A percentile compares a stretch with the other conserved stretches of the same genome.
Evolutionary conservation across 768 basidiomycete species (phyloP).

Genomic region (Pholiota conissans): DNA sequence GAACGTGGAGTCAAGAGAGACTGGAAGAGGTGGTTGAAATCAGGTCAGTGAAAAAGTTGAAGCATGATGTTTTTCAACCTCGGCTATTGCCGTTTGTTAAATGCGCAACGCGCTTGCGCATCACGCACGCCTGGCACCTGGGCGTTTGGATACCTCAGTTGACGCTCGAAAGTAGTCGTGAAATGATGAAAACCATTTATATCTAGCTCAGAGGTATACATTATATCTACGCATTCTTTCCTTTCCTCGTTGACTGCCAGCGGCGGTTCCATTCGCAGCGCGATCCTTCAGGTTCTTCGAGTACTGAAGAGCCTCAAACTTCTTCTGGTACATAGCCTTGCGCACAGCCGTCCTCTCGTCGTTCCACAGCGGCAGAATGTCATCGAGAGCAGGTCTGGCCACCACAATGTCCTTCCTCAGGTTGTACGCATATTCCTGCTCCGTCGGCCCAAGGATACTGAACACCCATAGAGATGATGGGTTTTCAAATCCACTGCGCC

Average conservation of each 20-base stretch:
- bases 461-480: slow-evolving; percentile 36
- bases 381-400: slow-evolving; percentile 28
- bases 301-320: slow-evolving; percentile 32
- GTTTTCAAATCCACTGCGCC: slow-evolving; percentile 18
- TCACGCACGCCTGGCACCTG: no score
- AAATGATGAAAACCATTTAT: no score
- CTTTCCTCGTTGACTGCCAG: neutral
- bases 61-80: no score
- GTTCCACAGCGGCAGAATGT: slow-evolving; percentile 34
- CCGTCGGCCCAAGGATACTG: slow-evolving; percentile 32
- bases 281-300: neutral
- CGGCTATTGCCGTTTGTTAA: no score
- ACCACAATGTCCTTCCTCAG: slow-evolving; percentile 34
- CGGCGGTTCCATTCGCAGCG: neutral
- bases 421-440: slow-evolving; percentile 35
- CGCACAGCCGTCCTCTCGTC: slow-evolving; percentile 29
- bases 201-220: no score
- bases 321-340: slow-evolving; percentile 36
- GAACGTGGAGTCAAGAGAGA: no score
- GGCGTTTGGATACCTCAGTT: no score
- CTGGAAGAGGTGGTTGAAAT: no score
- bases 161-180: no score
- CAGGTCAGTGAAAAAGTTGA: no score
- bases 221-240: no score
- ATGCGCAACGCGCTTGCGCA: no score